Percentiles rank a stretch among this genome's conserved stretches.
Conservation (phyloP, 306 rosid species). For the Cotoneaster glaucophyllus region DNA sequence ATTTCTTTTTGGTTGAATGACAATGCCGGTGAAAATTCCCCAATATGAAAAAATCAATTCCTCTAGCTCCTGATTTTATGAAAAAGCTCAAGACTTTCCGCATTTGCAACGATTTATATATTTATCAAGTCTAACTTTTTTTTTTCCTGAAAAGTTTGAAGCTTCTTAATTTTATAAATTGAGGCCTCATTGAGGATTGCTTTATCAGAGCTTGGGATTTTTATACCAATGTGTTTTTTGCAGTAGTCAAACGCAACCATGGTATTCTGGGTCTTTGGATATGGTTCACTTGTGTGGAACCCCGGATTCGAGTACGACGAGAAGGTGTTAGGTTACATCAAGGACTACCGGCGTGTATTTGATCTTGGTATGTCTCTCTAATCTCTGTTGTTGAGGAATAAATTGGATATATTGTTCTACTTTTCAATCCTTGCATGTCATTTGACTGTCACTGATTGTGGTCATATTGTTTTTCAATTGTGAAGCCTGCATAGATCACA, state of each 20-base stretch:
- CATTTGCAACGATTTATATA: not conserved
- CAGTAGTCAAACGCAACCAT: constrained; percentile 42
- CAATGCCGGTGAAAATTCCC: constrained; percentile 5
- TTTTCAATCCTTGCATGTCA: not conserved
- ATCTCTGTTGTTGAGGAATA: not conserved
- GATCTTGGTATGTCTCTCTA: constrained; percentile 57
- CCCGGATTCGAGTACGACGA: constrained; percentile 85
- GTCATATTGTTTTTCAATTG: not conserved
- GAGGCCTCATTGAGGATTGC: not conserved
- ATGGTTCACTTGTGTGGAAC: constrained; percentile 96
- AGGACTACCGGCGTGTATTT: constrained; percentile 84
- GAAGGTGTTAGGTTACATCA: constrained; percentile 70
- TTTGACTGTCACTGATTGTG: not conserved
- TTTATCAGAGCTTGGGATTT: not conserved
- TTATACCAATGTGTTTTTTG: not conserved
- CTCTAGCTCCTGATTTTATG: not conserved
- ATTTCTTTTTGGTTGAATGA: not conserved
- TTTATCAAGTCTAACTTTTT: not conserved
- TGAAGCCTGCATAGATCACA: constrained; percentile 86
- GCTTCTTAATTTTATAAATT: not conserved
- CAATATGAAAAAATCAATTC: not conserved
- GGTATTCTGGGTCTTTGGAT: constrained; percentile 98
- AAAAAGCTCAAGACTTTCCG: not conserved
- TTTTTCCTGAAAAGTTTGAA: not conserved
- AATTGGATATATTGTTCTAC: not conserved